phyloP scores from a whole-genome alignment of 2,329 filamentous ascomycete genomes.

The Polychaeton citri region DNA sequence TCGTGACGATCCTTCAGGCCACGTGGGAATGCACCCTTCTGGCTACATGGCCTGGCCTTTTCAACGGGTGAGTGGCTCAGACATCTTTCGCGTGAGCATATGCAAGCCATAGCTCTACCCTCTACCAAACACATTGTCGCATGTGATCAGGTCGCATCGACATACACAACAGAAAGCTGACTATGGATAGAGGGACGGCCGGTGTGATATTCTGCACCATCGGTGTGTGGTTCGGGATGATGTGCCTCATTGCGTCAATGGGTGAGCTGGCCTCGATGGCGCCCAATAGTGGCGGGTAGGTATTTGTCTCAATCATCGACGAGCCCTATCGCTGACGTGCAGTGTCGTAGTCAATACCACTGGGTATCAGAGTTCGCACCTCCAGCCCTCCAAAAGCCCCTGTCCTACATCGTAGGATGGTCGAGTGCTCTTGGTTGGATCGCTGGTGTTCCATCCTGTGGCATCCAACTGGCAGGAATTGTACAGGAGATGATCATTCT shows the following conservation, averaged over 20 bases:
- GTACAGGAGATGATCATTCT: slow-evolving; percentile 26
- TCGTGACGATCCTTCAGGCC: slow-evolving; percentile 39
- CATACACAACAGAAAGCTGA: no score
- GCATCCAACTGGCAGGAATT: slow-evolving; percentile 22
- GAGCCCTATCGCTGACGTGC: no score
- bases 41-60: slow-evolving; percentile 17
- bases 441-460: slow-evolving; percentile 20
- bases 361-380: slow-evolving; percentile 22
- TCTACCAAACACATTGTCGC: no score
- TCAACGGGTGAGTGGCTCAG: slow-evolving; percentile 9
- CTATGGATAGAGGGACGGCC: slow-evolving; percentile 9
- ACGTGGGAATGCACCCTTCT: slow-evolving; percentile 41
- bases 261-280: slow-evolving; percentile 1
- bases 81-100: background rate
- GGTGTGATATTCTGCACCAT: slow-evolving; percentile 20
- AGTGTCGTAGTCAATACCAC: slow-evolving; percentile 6
- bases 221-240: slow-evolving; percentile 19
- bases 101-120: no score
- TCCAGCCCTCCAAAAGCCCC: slow-evolving; percentile 14
- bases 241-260: slow-evolving; percentile 4
- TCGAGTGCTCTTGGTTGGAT: slow-evolving; percentile 25
- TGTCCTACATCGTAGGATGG: slow-evolving; percentile 18
- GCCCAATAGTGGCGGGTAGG: background rate
- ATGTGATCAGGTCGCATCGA: no score
- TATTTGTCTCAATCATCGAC: no score